A percentile compares a stretch with the other conserved stretches of the same genome.
phyloP scores from a whole-genome alignment of 2,329 filamentous ascomycete genomes.

The Aspergillus pseudonomiae region DNA sequence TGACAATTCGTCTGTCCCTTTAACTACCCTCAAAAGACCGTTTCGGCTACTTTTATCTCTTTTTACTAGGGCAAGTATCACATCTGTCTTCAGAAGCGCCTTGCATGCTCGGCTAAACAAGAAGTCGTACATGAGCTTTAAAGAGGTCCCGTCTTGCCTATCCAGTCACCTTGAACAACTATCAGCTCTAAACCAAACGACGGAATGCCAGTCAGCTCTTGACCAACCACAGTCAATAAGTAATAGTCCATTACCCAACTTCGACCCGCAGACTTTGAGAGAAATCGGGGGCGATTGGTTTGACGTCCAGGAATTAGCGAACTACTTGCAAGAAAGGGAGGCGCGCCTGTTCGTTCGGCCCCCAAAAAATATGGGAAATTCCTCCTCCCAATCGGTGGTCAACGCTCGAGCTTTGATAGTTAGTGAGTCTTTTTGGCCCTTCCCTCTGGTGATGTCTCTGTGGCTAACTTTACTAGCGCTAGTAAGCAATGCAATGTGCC shows the following conservation, averaged over 20 bases:
- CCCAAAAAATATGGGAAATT: not conserved
- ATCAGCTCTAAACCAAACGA: not conserved
- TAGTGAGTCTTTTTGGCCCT: not conserved
- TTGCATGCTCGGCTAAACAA: not conserved
- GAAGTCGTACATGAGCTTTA: not conserved
- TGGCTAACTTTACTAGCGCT: not conserved
- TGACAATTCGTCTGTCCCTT: not conserved
- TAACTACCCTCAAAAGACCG: not conserved
- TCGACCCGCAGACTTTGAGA: not conserved
- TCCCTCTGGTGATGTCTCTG: not conserved
- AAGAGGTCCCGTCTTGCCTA: not conserved
- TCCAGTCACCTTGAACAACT: not conserved
- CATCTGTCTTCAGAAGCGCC: not conserved
- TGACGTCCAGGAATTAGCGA: not conserved
- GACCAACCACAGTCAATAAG: not conserved
- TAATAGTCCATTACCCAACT: not conserved
- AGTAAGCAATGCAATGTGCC: constrained; percentile 16
- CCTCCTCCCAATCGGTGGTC: not conserved
- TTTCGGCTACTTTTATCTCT: not conserved
- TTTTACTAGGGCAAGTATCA: not conserved
- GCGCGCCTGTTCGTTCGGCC: not conserved
- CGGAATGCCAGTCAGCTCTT: not conserved
- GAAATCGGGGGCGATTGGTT: not conserved
- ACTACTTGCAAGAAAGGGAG: not conserved
- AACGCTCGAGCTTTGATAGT: not conserved